These are phyloP conservation scores for Balamuthia mandrillaris DNA, from an alignment of 208 protist genomes.

Conservation along the genomic window DNA sequence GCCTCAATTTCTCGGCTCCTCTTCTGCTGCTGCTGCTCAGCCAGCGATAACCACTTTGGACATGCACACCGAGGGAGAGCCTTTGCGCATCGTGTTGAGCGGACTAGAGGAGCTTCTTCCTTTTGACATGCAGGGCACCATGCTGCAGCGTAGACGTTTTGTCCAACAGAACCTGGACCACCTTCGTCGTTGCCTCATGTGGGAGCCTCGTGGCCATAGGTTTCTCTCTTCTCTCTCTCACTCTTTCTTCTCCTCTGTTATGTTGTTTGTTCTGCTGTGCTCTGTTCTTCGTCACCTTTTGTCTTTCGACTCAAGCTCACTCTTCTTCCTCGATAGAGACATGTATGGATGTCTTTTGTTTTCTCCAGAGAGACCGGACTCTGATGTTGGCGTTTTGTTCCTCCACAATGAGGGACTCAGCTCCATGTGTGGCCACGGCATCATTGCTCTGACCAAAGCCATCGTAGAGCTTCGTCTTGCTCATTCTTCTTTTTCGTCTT, in stretches of 20 bases:
- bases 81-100: background rate
- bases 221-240: no score
- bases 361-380: background rate
- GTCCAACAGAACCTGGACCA: background rate
- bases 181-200: background rate
- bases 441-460: constrained; percentile 6
- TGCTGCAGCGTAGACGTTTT: background rate
- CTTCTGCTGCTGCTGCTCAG: no score
- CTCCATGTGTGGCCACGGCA: constrained; percentile 4
- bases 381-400: background rate
- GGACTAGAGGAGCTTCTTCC: background rate
- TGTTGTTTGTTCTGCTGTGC: no score
- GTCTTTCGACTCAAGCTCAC: no score
- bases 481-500: no score
- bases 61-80: constrained; percentile 12
- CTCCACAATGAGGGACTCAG: constrained; percentile 2
- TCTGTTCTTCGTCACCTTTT: background rate
- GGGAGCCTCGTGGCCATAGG: constrained; percentile 3
- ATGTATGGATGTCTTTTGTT: constrained; percentile 5
- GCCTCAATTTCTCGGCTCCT: no score
- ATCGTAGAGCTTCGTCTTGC: no score
- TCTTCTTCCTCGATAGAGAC: background rate
- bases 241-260: no score
- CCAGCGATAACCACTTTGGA: no score
- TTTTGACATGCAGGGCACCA: background rate